Conservation (phyloP, 495 filamentous ascomycete species). For the Penicillium atrosanguineum region DNA sequence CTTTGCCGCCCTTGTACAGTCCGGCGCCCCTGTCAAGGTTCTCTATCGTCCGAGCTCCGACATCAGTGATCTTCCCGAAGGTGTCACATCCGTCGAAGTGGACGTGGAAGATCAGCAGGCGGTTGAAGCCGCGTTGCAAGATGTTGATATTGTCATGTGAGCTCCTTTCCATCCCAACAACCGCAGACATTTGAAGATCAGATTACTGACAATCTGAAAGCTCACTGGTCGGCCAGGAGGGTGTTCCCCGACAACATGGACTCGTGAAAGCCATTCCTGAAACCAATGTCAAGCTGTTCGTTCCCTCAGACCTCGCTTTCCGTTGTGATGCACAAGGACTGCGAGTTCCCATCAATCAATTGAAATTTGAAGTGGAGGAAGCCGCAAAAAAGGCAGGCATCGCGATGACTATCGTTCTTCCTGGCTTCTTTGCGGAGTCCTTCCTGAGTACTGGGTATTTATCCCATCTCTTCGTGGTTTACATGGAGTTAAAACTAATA, state of each 20-base stretch:
- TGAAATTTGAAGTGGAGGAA: slow-evolving; percentile 16
- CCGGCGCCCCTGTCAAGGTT: slow-evolving; percentile 18
- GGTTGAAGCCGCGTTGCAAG: slow-evolving; percentile 9
- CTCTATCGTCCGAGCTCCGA: slow-evolving; percentile 20
- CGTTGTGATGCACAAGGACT: slow-evolving; percentile 17
- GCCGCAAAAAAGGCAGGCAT: slow-evolving; percentile 19
- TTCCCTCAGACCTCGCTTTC: slow-evolving; percentile 18
- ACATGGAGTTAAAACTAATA: not conserved
- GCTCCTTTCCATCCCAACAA: not conserved
- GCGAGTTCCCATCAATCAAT: slow-evolving; percentile 8
- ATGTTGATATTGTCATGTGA: slow-evolving; percentile 28
- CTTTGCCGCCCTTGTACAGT: slow-evolving; percentile 12
- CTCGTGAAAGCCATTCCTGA: slow-evolving; percentile 22
- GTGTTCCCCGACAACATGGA: slow-evolving; percentile 8
- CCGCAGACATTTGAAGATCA: not conserved
- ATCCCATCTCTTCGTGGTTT: not conserved
- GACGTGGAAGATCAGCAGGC: slow-evolving; percentile 14
- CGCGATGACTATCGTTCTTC: slow-evolving; percentile 15
- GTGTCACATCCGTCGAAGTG: slow-evolving; percentile 14
- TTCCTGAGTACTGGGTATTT: slow-evolving; percentile 9
- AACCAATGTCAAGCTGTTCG: slow-evolving; percentile 21
- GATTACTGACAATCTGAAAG: slow-evolving; percentile 1
- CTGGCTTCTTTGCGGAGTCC: slow-evolving; percentile 20
- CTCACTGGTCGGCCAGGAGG: slow-evolving; percentile 21
- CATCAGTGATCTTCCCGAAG: slow-evolving; percentile 4